Percentiles rank a stretch among this genome's conserved stretches.
Evolutionary conservation across 2,329 filamentous ascomycete species (phyloP).

Genomic region (Fusarium hainanense): DNA sequence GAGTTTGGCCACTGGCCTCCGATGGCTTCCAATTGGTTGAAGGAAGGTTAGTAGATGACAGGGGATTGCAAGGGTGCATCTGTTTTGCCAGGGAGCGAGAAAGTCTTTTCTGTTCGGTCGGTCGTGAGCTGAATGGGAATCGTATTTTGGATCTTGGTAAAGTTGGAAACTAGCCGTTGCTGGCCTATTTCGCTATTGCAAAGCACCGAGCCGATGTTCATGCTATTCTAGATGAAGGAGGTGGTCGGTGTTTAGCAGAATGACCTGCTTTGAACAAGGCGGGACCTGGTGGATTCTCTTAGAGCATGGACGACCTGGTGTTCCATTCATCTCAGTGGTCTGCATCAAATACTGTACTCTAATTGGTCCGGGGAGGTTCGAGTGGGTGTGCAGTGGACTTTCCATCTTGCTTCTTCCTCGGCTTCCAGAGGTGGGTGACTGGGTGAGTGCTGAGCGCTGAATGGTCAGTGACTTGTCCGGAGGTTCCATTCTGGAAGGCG

Average conservation of each 20-base stretch:
- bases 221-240: constrained; percentile 45
- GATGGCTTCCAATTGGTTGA: constrained; percentile 27
- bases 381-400: constrained; percentile 42
- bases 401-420: constrained; percentile 46
- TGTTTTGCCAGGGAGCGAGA: constrained; percentile 27
- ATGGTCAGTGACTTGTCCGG: constrained; percentile 41
- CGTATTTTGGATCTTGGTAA: background rate
- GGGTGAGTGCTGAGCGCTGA: background rate
- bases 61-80: constrained; percentile 21
- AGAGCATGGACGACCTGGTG: constrained; percentile 30
- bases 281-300: constrained; percentile 30
- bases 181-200: constrained; percentile 12
- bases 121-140: constrained; percentile 24
- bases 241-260: constrained; percentile 40
- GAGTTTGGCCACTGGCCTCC: constrained; percentile 29
- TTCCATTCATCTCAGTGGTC: constrained; percentile 32
- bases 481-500: constrained; percentile 39
- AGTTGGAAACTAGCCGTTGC: background rate
- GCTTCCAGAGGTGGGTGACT: constrained; percentile 36
- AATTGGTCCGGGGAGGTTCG: constrained; percentile 28
- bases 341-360: background rate
- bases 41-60: constrained; percentile 18
- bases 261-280: constrained; percentile 33
- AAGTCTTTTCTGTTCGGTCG: background rate
- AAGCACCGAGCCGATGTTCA: constrained; percentile 7